These are phyloP conservation scores for Sporothrix dimorphospora DNA, from an alignment of 2,329 filamentous ascomycete species.

Conservation along the genomic window DNA sequence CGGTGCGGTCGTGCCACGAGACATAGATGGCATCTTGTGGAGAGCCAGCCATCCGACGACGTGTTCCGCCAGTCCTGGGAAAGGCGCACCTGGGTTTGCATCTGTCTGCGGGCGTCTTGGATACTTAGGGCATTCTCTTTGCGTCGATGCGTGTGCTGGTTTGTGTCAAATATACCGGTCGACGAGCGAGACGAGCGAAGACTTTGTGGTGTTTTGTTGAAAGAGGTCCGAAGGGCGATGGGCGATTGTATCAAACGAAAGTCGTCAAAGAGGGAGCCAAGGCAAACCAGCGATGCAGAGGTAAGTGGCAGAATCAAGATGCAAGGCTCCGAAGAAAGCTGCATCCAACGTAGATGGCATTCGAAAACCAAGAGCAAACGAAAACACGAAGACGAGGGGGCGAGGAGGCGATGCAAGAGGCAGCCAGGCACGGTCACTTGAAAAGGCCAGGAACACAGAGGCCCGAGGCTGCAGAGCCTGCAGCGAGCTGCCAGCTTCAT, in stretches of 20 bases:
- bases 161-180: background rate
- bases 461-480: background rate
- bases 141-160: background rate
- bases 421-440: background rate
- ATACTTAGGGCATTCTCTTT: background rate
- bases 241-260: too few species aligned
- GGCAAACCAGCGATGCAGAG: too few species aligned
- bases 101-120: background rate
- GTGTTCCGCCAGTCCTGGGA: background rate
- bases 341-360: background rate
- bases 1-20: slow-evolving; percentile 42
- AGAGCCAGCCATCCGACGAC: slow-evolving; percentile 20
- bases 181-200: background rate
- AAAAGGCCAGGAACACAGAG: background rate
- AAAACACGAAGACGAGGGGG: background rate
- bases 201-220: background rate
- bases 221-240: too few species aligned
- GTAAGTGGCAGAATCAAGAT: too few species aligned
- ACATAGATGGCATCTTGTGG: slow-evolving; percentile 16
- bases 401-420: slow-evolving; percentile 9
- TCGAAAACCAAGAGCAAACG: background rate
- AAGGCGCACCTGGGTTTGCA: background rate
- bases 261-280: too few species aligned
- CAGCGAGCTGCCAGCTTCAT: background rate
- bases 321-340: too few species aligned